Conservation (phyloP, 2,329 filamentous ascomycete genomes). For the Sclerotinia trifoliorum region DNA sequence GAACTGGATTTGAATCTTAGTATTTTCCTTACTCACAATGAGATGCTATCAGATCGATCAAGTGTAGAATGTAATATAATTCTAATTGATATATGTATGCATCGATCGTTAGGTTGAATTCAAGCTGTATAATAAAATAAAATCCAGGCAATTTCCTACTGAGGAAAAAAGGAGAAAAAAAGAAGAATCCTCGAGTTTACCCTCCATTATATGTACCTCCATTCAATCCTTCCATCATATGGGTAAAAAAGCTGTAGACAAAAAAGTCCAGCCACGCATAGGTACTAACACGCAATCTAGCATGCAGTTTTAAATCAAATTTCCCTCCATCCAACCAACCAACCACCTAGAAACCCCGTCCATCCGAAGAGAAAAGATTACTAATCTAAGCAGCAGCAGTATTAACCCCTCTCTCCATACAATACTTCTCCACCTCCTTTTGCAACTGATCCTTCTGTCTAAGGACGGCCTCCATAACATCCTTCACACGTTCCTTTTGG, state of each 20-base stretch:
- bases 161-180: not conserved
- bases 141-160: not conserved
- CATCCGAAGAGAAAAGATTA: not conserved
- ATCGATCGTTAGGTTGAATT: not conserved
- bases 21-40: no score
- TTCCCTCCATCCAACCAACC: not conserved
- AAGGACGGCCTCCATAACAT: slow-evolving; percentile 65
- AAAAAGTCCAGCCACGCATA: not conserved
- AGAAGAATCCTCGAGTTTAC: not conserved
- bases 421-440: slow-evolving; percentile 76
- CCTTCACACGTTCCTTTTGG: slow-evolving; percentile 57
- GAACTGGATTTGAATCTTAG: no score
- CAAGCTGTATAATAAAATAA: not conserved
- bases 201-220: not conserved
- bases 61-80: not conserved
- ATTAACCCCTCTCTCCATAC: slow-evolving; percentile 52
- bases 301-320: not conserved
- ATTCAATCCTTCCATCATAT: not conserved
- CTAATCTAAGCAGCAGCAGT: not conserved
- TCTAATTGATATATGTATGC: not conserved
- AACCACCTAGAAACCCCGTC: not conserved
- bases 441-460: slow-evolving; percentile 63
- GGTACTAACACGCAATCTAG: not conserved
- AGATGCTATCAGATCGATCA: no score
- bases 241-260: no score